phyloP scores from a whole-genome alignment of 805 yeast species.

The Suhomyces emberorum region DNA sequence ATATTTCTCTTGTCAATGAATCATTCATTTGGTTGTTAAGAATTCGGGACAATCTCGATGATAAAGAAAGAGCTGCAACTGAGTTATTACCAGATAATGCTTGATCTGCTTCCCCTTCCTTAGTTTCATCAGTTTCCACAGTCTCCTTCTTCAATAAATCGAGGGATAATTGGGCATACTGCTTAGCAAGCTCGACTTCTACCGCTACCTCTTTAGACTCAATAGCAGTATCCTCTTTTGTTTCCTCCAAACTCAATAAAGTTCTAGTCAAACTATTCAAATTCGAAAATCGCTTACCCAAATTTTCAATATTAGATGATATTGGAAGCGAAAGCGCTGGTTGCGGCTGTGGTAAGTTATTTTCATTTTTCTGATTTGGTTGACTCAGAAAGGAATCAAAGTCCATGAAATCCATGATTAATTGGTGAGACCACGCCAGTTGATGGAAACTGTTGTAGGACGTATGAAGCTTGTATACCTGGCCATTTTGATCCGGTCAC shows the following conservation, averaged over 20 bases:
- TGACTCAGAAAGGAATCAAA: conserved; percentile 31
- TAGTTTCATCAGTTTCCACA: neutral
- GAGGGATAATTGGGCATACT: conserved; percentile 48
- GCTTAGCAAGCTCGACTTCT: conserved; percentile 32
- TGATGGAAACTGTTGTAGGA: too few relatives aligned
- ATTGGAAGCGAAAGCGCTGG: conserved; percentile 43
- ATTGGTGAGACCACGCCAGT: too few relatives aligned
- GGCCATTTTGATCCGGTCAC: neutral
- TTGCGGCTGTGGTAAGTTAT: conserved; percentile 34
- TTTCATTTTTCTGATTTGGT: conserved; percentile 9
- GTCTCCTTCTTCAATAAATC: conserved; percentile 25
- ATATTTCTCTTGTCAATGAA: conserved; percentile 30
- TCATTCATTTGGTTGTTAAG: conserved; percentile 42
- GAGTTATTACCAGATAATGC: neutral
- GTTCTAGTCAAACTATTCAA: conserved; percentile 30
- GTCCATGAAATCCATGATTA: conserved; percentile 42
- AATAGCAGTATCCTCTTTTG: conserved; percentile 5
- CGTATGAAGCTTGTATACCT: neutral
- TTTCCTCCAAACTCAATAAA: conserved; percentile 24
- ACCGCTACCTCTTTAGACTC: neutral
- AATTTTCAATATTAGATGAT: conserved; percentile 32
- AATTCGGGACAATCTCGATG: conserved; percentile 48
- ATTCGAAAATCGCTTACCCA: conserved; percentile 32
- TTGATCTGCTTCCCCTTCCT: neutral
- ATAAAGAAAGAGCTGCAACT: conserved; percentile 18